Conservation (phyloP, 768 basidiomycete species). For the Leucocoprinus leucothites region DNA sequence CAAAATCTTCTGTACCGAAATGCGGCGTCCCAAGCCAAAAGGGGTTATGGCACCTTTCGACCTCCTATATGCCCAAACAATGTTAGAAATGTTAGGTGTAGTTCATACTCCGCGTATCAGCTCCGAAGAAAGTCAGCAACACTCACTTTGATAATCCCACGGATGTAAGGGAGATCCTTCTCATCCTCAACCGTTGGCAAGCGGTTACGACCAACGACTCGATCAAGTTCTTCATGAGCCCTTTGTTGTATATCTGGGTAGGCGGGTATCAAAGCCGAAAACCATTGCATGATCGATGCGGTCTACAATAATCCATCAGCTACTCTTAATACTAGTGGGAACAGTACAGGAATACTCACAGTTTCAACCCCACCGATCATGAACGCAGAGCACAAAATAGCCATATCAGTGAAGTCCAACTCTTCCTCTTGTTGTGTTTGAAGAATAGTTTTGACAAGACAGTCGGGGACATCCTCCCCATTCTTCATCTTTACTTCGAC, state of each 20-base stretch:
- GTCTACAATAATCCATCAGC: conserved; percentile 21
- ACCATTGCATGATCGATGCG: conserved; percentile 36
- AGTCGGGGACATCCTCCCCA: conserved; percentile 40
- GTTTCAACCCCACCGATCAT: conserved; percentile 45
- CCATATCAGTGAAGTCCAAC: conserved; percentile 36
- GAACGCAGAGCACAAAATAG: conserved; percentile 37
- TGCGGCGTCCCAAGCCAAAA: conserved; percentile 43
- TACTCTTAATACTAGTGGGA: background rate
- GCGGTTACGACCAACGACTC: conserved; percentile 12
- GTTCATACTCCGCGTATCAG: no score
- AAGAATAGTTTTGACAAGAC: conserved; percentile 38
- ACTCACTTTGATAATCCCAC: conserved; percentile 17
- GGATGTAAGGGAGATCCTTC: conserved; percentile 16
- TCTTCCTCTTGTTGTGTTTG: conserved; percentile 28
- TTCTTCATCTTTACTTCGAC: conserved; percentile 32
- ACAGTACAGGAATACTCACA: conserved; percentile 20
- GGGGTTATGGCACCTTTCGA: conserved; percentile 33
- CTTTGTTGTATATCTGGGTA: conserved; percentile 17
- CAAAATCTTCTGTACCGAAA: conserved; percentile 33
- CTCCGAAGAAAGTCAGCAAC: no score
- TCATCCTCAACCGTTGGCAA: conserved; percentile 18
- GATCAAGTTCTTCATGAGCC: conserved; percentile 22
- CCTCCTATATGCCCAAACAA: no score
- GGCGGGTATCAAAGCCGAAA: conserved; percentile 26
- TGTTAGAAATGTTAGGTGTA: no score